Conservation (phyloP, 2,329 filamentous ascomycete genomes). For the Fusarium citri region DNA sequence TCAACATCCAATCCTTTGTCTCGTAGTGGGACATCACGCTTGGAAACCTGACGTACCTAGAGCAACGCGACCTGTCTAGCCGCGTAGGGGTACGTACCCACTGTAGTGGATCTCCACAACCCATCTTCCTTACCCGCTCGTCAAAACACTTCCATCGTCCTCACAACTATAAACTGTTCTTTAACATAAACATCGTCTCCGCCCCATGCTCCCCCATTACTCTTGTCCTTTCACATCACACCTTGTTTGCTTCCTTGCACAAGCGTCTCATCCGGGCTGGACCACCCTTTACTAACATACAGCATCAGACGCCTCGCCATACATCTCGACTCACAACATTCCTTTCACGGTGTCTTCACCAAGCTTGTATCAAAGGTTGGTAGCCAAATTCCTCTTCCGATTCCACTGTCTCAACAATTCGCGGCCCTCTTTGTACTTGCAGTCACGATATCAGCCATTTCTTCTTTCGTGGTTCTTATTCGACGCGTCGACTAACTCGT, state of each 20-base stretch:
- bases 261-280: slow-evolving; percentile 30
- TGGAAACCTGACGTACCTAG: slow-evolving; percentile 46
- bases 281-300: slow-evolving; percentile 46
- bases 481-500: slow-evolving; percentile 46
- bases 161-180: slow-evolving; percentile 49
- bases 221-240: slow-evolving; percentile 41
- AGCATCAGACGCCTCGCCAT: slow-evolving; percentile 45
- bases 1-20: slow-evolving; percentile 42
- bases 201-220: slow-evolving; percentile 41
- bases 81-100: slow-evolving; percentile 50
- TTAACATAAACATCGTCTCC: slow-evolving; percentile 52
- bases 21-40: slow-evolving; percentile 46
- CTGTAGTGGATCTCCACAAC: slow-evolving; percentile 39
- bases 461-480: slow-evolving; percentile 15
- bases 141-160: slow-evolving; percentile 53
- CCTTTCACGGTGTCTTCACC: slow-evolving; percentile 52
- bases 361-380: slow-evolving; percentile 53
- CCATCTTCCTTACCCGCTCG: slow-evolving; percentile 50
- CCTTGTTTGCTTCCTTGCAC: slow-evolving; percentile 42
- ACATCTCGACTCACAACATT: slow-evolving; percentile 51
- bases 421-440: slow-evolving; percentile 16
- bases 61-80: slow-evolving; percentile 49
- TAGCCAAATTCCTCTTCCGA: slow-evolving; percentile 45
- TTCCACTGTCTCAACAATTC: slow-evolving; percentile 49
- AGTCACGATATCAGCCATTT: slow-evolving; percentile 17